A percentile compares a stretch with the other conserved stretches of the same genome.
Conservation (phyloP, 2,329 filamentous ascomycete species). For the Xylariaceae sp. region DNA sequence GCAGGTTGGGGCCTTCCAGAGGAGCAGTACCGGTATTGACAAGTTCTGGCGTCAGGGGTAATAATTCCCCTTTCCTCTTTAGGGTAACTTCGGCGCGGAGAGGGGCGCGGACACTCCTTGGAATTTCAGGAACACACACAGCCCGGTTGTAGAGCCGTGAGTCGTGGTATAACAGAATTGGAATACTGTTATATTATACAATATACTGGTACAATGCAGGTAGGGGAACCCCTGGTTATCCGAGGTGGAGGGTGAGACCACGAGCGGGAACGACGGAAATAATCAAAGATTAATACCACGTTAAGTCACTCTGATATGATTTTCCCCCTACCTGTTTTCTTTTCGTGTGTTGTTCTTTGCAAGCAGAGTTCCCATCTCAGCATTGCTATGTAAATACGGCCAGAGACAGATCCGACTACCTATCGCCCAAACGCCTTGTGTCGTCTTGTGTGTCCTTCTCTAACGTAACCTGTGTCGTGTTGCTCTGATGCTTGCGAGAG, state of each 20-base stretch:
- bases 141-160: conserved; percentile 2
- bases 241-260: neutral
- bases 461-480: too few relatives aligned
- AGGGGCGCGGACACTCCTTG: conserved; percentile 28
- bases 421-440: too few relatives aligned
- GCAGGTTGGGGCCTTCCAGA: too few relatives aligned
- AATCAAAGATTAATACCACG: neutral
- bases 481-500: neutral
- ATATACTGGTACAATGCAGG: neutral
- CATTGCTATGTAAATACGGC: too few relatives aligned
- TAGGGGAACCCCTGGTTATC: conserved; percentile 5
- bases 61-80: conserved; percentile 27
- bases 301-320: neutral
- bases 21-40: too few relatives aligned
- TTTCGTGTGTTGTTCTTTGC: neutral
- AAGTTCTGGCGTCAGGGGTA: conserved; percentile 27
- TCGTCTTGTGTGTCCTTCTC: too few relatives aligned
- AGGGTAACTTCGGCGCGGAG: conserved; percentile 26
- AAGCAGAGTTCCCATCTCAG: neutral
- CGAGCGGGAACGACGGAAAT: conserved; percentile 21
- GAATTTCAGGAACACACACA: conserved; percentile 32
- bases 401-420: too few relatives aligned
- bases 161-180: conserved; percentile 1
- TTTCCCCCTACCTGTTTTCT: neutral
- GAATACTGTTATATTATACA: conserved; percentile 5